Base-by-base conservation (phyloP, 768 basidiomycete genomes). In the Termitomyces sp. region DNA sequence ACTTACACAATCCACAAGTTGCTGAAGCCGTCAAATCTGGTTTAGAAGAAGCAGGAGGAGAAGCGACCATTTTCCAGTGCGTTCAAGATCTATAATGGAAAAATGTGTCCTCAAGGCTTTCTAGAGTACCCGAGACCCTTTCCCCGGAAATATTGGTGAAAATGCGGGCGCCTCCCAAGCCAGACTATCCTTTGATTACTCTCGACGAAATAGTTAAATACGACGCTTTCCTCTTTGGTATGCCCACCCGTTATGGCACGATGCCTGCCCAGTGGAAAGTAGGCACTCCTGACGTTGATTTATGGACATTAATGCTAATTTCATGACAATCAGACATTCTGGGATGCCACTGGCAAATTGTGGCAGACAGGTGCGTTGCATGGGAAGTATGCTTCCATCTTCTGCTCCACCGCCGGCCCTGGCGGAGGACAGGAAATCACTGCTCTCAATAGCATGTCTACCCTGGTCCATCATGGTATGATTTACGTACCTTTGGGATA, bases 181-280 rank as follows among this genome's bases (percentile, higher is more conserved):
- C 82, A 49, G 72, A 79, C 62, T 90, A 91, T 70, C 90, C 92
- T 1, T 66, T 90, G 60, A 75, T 92, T 64, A 75, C 72, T 2
- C 79, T 86, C 32, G 70, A 75, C 2, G 74, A 69, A 14, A 77
- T 96, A 48, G 61, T 72, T 16, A 56, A 76, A 9, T 88, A 79
- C 65, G 90, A 95, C 64, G 92, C 82, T 9, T 85, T 82, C 78
- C 63, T 95, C 59, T 77, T 92, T 52, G 92, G 90, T 57, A 77
- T 91, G 58, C 87, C 87, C 51, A 89, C 88, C 28, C 87, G 92
- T 63, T 95, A 82, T 72, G 92, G 92, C 43, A 85, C 80, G 66
- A 85, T 90, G 70, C 83, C 92, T n/a, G 88, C 77, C 1, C 92
- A 94, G 65, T 88, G 84, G 84, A 89, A 87, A 80, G 86, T 83